A percentile compares a stretch with the other conserved stretches of the same genome.
Evolutionary conservation across 176 grass and related monocot species (phyloP).

Genomic region (Melocanna baccifera): DNA sequence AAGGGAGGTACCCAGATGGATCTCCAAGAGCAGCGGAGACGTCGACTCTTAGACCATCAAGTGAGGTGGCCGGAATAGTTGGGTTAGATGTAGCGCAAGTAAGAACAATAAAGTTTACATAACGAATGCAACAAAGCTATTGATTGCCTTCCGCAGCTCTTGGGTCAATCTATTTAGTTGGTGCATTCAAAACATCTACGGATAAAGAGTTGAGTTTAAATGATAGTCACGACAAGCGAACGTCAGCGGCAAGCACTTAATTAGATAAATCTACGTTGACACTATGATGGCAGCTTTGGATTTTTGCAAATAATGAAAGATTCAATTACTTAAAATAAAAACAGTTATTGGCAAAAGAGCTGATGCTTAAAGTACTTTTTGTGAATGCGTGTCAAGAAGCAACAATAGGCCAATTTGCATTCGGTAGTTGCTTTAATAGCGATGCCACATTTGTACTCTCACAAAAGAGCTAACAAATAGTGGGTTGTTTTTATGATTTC

Average conservation of each 20-base stretch:
- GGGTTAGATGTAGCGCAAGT: fast-evolving
- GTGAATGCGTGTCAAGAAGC: not conserved
- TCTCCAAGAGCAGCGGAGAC: fast-evolving
- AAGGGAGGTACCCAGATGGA: not conserved
- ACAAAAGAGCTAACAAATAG: not conserved
- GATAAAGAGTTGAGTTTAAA: fast-evolving
- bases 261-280: not conserved
- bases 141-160: fast-evolving
- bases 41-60: no score
- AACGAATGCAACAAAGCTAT: fast-evolving
- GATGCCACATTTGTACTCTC: not conserved
- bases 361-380: not conserved
- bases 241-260: fast-evolving
- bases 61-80: fast-evolving
- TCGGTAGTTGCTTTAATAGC: not conserved
- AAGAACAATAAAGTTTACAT: fast-evolving
- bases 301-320: not conserved
- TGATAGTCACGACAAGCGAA: fast-evolving
- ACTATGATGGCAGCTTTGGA: not conserved
- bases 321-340: no score
- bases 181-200: fast-evolving
- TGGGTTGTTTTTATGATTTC: not conserved
- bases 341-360: not conserved
- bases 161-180: not conserved
- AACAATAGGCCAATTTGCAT: not conserved